phyloP scores from a whole-genome alignment of 2,329 filamentous ascomycete species.

The Cladosporium sp. region DNA sequence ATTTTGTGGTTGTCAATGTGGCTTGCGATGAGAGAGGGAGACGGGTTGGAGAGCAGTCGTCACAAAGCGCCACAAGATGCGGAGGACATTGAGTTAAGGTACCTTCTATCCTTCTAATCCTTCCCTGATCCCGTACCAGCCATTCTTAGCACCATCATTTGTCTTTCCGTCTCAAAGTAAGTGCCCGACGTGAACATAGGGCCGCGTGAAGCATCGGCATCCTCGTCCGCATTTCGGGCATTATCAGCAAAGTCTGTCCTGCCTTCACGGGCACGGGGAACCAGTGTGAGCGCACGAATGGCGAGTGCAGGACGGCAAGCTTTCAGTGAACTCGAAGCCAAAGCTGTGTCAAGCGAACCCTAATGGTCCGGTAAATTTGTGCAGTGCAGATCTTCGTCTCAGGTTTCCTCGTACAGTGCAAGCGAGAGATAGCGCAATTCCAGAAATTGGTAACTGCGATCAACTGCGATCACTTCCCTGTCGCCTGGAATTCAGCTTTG shows the following conservation, averaged over 20 bases:
- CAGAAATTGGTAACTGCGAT: not conserved
- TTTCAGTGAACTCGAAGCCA: not conserved
- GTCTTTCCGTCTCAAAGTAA: not conserved
- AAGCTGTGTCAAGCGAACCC: not conserved
- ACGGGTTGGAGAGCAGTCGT: not conserved
- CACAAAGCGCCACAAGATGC: not conserved
- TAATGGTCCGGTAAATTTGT: not conserved
- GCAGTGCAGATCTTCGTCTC: conserved; percentile 2
- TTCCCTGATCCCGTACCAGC: not conserved
- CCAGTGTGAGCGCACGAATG: not conserved
- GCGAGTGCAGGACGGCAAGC: not conserved
- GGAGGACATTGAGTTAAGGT: too few species aligned
- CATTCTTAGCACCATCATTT: not conserved
- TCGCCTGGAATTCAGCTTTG: not conserved
- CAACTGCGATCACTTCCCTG: not conserved
- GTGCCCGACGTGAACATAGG: not conserved
- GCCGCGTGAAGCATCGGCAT: not conserved
- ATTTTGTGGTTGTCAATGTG: not conserved
- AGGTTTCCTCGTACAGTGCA: not conserved
- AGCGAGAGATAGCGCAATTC: not conserved
- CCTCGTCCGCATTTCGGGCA: not conserved
- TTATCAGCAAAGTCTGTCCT: not conserved
- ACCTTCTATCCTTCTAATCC: not conserved
- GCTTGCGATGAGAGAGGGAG: not conserved
- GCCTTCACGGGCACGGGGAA: not conserved